These are phyloP conservation scores for Fraxinus quadrangulata DNA, from an alignment of 257 asterid genomes.

Conservation along the genomic window DNA sequence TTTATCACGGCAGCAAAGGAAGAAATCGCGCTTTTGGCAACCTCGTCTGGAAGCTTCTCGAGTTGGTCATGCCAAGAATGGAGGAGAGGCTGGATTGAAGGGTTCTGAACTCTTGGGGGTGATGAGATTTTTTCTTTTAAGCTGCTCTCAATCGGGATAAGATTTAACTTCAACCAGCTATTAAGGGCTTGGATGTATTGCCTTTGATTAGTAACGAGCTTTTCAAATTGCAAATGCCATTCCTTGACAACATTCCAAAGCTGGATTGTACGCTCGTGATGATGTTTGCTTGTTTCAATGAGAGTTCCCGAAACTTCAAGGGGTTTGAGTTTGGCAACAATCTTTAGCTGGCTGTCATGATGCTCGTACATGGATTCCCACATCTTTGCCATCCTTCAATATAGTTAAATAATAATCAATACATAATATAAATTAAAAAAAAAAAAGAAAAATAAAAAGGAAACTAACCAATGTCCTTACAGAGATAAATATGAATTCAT, in stretches of 20 bases:
- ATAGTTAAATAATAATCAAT: not conserved
- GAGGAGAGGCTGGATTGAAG: conserved; percentile 82
- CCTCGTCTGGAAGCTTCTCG: conserved; percentile 91
- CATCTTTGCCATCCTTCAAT: conserved; percentile 85
- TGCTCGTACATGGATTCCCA: conserved; percentile 78
- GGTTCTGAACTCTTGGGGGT: conserved; percentile 56
- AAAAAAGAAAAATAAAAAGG: too few relatives aligned
- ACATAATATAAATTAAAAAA: too few relatives aligned
- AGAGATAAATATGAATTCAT: not conserved
- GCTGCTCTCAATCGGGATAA: conserved; percentile 83
- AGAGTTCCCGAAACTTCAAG: conserved; percentile 62
- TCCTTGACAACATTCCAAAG: conserved; percentile 60
- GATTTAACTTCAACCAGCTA: conserved; percentile 84
- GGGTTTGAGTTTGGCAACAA: conserved; percentile 67
- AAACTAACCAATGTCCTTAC: too few relatives aligned
- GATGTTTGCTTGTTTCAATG: conserved; percentile 73
- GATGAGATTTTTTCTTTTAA: conserved; percentile 73
- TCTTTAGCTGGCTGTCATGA: conserved; percentile 63
- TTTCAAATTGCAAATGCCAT: conserved; percentile 78
- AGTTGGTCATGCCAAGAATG: conserved; percentile 77
- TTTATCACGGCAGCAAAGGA: conserved; percentile 87
- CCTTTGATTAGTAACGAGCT: conserved; percentile 64
- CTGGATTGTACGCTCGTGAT: conserved; percentile 81
- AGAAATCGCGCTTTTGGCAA: conserved; percentile 66
- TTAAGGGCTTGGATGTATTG: conserved; percentile 62